These are phyloP conservation scores for Penstemon davidsonii DNA, from an alignment of 257 asterid genomes.

Conservation along the genomic window DNA sequence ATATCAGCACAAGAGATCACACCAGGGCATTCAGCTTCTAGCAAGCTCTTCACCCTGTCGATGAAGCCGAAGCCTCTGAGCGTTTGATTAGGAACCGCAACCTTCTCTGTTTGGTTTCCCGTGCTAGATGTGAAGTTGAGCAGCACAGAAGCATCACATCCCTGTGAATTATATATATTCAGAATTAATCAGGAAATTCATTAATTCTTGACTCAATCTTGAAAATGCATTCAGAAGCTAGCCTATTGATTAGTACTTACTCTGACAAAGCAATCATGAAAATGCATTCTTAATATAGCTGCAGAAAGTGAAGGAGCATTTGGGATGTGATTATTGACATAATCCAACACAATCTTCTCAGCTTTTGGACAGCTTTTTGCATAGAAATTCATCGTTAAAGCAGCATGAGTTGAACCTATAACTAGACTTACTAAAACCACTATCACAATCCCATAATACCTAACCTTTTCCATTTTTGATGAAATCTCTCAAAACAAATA, in stretches of 20 bases:
- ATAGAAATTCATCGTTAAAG: constrained; percentile 50
- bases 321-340: constrained; percentile 50
- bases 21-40: constrained; percentile 52
- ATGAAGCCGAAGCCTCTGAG: constrained; percentile 53
- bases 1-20: constrained; percentile 59
- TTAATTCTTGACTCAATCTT: not conserved
- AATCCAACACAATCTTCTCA: constrained; percentile 54
- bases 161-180: constrained; percentile 22
- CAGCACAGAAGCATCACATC: constrained; percentile 49
- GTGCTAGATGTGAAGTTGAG: constrained; percentile 45
- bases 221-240: not conserved
- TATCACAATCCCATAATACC: constrained; percentile 9
- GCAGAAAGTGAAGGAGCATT: constrained; percentile 68
- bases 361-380: constrained; percentile 60
- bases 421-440: constrained; percentile 24
- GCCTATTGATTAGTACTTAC: constrained; percentile 22
- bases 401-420: constrained; percentile 34
- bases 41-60: constrained; percentile 38
- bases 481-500: not conserved
- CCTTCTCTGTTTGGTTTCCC: constrained; percentile 46
- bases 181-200: too few species aligned
- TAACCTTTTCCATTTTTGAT: constrained; percentile 30
- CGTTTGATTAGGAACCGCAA: constrained; percentile 38
- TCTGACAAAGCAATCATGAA: constrained; percentile 58
- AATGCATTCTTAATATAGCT: constrained; percentile 50